Evolutionary conservation across 331 rosid species (phyloP).

Genomic region (Telfairia occidentalis): DNA sequence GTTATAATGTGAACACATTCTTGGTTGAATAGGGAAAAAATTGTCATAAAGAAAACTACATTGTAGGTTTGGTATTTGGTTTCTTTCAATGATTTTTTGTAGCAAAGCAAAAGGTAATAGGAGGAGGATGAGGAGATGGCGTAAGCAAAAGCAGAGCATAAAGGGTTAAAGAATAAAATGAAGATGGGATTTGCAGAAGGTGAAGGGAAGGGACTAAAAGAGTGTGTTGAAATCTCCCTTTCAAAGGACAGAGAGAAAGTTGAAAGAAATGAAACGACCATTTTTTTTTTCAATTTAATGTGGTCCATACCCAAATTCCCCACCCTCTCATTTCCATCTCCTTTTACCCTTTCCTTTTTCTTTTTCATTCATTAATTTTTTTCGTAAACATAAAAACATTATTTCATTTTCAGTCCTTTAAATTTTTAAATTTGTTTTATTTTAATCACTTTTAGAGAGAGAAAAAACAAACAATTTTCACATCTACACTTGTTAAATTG

Average conservation of each 20-base stretch:
- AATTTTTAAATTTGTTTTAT: too few species aligned
- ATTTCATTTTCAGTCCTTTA: too few species aligned
- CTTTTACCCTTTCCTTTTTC: too few species aligned
- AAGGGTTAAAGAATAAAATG: not conserved
- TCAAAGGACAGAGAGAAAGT: not conserved
- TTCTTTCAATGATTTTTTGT: not conserved
- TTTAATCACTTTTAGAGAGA: too few species aligned
- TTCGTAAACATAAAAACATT: too few species aligned
- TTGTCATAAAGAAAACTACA: too few species aligned
- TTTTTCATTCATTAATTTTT: too few species aligned
- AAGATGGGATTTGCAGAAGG: not conserved
- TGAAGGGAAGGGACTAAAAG: not conserved
- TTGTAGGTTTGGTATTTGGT: too few species aligned
- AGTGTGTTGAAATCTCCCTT: not conserved
- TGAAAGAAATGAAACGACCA: not conserved
- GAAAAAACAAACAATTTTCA: too few species aligned
- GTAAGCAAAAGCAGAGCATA: not conserved
- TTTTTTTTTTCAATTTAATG: not conserved
- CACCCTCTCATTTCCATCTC: not conserved
- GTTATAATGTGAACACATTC: too few species aligned
- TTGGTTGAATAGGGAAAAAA: too few species aligned
- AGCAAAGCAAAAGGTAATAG: not conserved
- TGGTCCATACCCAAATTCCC: not conserved
- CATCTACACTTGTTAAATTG: too few species aligned
- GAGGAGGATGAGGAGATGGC: not conserved